These are phyloP conservation scores for Salisapilia sapeloensis DNA, from an alignment of 352 stramenopile genomes.

Conservation along the genomic window DNA sequence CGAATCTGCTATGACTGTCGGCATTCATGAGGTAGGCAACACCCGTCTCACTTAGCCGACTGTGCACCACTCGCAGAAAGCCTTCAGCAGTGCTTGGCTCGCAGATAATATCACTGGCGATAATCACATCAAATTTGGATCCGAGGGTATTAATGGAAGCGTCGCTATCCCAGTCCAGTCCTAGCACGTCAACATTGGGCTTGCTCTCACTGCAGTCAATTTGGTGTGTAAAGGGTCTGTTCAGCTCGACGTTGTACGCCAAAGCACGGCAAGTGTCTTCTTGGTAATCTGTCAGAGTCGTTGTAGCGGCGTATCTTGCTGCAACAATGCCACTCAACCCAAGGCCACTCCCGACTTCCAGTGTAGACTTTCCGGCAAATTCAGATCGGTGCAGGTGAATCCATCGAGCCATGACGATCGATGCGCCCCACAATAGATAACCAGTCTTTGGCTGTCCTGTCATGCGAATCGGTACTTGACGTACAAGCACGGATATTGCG, in stretches of 20 bases:
- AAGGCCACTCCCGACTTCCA: constrained; percentile 73
- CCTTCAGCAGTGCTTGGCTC: constrained; percentile 73
- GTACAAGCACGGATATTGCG: constrained; percentile 44
- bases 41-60: constrained; percentile 25
- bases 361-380: constrained; percentile 46
- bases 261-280: constrained; percentile 59
- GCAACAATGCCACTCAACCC: constrained; percentile 66
- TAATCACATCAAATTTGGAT: constrained; percentile 58
- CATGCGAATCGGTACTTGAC: constrained; percentile 67
- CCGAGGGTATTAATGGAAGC: constrained; percentile 24
- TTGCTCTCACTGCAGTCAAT: constrained; percentile 34
- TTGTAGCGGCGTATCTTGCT: constrained; percentile 34
- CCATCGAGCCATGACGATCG: constrained; percentile 66
- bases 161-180: constrained; percentile 62
- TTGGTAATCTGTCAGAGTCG: constrained; percentile 72
- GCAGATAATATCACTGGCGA: constrained; percentile 80
- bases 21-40: constrained; percentile 80
- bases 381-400: constrained; percentile 61
- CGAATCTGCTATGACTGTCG: constrained; percentile 75
- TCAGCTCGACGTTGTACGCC: constrained; percentile 66
- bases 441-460: constrained; percentile 75
- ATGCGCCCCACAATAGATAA: constrained; percentile 69
- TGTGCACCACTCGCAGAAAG: constrained; percentile 60
- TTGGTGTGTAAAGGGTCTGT: constrained; percentile 50
- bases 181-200: constrained; percentile 25